Conservation (phyloP, 2,329 filamentous ascomycete genomes). For the Neodidymelliopsis sp. region DNA sequence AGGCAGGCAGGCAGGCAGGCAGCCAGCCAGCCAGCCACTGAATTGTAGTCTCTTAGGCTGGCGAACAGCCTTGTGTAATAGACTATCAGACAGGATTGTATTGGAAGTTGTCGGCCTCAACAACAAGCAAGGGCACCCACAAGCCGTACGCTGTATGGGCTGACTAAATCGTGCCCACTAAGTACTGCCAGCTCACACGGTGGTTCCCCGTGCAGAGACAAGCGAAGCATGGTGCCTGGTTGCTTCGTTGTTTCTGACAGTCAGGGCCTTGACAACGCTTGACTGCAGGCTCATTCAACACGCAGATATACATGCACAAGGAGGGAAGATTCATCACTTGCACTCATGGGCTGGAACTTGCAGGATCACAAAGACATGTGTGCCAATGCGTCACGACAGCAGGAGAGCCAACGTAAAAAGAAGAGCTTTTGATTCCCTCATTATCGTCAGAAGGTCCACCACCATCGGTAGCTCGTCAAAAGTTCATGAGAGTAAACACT, state of each 20-base stretch:
- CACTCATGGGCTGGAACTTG: no score
- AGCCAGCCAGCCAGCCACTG: background rate
- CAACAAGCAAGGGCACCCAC: no score
- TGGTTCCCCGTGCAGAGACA: background rate
- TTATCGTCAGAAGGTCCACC: constrained; percentile 41
- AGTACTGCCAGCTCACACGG: constrained; percentile 12
- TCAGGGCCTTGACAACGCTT: no score
- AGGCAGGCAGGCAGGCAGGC: constrained; percentile 3
- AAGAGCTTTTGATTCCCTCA: constrained; percentile 52
- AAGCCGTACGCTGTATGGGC: no score
- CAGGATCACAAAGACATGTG: no score
- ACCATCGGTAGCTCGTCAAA: constrained; percentile 31
- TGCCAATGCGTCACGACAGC: background rate
- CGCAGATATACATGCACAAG: background rate
- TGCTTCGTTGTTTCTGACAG: background rate
- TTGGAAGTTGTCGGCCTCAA: no score
- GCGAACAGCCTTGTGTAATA: no score
- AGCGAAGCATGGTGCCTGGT: background rate
- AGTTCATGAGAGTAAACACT: constrained; percentile 34
- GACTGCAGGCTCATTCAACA: background rate
- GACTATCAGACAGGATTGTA: no score
- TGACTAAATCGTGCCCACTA: background rate
- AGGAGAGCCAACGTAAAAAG: constrained; percentile 26
- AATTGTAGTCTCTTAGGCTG: no score
- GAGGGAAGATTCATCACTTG: no score